Conservation (phyloP, 2,329 filamentous ascomycete genomes). For the Ilyonectria sp. region DNA sequence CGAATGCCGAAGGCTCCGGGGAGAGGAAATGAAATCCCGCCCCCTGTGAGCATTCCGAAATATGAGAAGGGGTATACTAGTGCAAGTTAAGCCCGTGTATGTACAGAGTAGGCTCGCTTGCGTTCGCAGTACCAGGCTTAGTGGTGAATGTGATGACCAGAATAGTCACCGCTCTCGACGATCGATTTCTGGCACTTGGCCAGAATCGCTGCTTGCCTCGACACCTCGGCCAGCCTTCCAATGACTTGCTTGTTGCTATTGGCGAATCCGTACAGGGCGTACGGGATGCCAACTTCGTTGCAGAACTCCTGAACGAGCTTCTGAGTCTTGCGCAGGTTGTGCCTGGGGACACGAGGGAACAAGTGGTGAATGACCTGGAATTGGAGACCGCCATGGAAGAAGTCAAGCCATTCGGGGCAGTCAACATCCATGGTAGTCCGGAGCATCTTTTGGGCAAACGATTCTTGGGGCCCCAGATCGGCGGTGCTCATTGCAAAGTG, state of each 20-base stretch:
- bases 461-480: conserved; percentile 86
- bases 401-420: conserved; percentile 90
- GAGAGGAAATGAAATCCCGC: conserved; percentile 1
- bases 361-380: conserved; percentile 93
- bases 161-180: conserved; percentile 49
- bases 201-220: conserved; percentile 83
- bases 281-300: conserved; percentile 85
- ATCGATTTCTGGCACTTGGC: conserved; percentile 78
- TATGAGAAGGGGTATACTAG: neutral
- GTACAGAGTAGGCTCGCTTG: conserved; percentile 27
- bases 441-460: conserved; percentile 91
- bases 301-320: conserved; percentile 86
- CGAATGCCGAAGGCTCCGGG: conserved; percentile 1
- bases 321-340: conserved; percentile 85
- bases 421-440: conserved; percentile 96
- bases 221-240: conserved; percentile 82
- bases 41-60: neutral
- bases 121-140: neutral
- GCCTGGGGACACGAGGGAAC: conserved; percentile 86
- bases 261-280: conserved; percentile 88
- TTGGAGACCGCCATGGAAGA: conserved; percentile 89
- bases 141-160: conserved; percentile 33
- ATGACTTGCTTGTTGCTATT: conserved; percentile 88
- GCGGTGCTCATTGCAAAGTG: conserved; percentile 96
- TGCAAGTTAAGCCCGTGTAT: conserved; percentile 18